These are phyloP conservation scores for Multifurca ochricompacta DNA, from an alignment of 768 basidiomycete species.

Conservation along the genomic window DNA sequence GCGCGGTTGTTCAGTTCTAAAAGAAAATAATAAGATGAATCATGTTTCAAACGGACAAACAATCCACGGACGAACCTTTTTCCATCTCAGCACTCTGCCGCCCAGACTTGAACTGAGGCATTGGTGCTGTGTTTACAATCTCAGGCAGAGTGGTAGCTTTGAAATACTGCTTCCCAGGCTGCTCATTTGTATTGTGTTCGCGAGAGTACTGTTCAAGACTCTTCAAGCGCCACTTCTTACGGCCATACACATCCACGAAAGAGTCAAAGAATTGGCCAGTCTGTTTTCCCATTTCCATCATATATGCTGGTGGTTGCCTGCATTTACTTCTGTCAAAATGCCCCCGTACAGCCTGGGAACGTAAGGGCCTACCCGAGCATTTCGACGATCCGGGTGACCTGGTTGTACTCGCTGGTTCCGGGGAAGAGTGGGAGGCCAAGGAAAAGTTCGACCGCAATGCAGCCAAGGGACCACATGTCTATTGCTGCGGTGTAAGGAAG, in stretches of 20 bases:
- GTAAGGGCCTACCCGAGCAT: slow-evolving; percentile 81
- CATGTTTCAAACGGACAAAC: background rate
- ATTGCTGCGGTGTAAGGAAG: slow-evolving; percentile 92
- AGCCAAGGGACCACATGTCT: slow-evolving; percentile 99
- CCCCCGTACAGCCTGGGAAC: background rate
- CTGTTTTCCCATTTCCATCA: slow-evolving; percentile 97
- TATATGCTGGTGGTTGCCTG: slow-evolving; percentile 84
- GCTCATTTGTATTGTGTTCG: slow-evolving; percentile 93
- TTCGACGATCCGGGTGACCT: slow-evolving; percentile 92
- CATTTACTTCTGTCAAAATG: background rate
- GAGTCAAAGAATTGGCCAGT: slow-evolving; percentile 88
- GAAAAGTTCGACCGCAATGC: slow-evolving; percentile 98
- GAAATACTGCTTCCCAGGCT: slow-evolving; percentile 99
- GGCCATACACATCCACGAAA: slow-evolving; percentile 61
- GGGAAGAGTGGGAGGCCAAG: slow-evolving; percentile 94
- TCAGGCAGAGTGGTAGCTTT: slow-evolving; percentile 89
- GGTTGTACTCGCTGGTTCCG: slow-evolving; percentile 98
- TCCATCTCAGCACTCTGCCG: slow-evolving; percentile 70
- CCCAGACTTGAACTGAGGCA: slow-evolving; percentile 75
- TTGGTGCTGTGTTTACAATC: slow-evolving; percentile 93
- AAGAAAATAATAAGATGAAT: no score
- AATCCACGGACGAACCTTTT: slow-evolving; percentile 65
- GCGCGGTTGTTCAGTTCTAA: slow-evolving; percentile 88
- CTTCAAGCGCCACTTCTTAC: slow-evolving; percentile 85
- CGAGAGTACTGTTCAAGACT: slow-evolving; percentile 90